phyloP scores from a whole-genome alignment of 1,284 basidiomycete species.

The Psilocybe mexicana region DNA sequence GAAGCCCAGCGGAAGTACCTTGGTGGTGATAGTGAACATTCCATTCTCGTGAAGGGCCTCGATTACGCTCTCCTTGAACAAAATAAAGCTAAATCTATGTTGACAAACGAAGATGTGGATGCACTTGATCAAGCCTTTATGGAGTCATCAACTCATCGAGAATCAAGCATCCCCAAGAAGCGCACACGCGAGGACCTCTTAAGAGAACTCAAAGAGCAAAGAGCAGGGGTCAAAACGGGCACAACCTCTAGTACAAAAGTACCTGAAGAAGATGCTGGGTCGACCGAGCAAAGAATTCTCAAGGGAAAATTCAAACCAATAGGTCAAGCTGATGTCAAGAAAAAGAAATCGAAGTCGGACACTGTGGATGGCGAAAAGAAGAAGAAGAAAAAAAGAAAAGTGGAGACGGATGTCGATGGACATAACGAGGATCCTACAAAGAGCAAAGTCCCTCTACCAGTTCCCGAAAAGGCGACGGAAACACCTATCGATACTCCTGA shows the following conservation, averaged over 20 bases:
- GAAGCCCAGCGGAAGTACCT: constrained; percentile 80
- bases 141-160: constrained; percentile 34
- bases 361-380: constrained; percentile 35
- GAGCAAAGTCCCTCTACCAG: constrained; percentile 19
- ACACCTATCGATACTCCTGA: constrained; percentile 21
- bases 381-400: constrained; percentile 51
- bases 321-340: constrained; percentile 46
- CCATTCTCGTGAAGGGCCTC: constrained; percentile 88
- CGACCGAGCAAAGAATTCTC: constrained; percentile 54
- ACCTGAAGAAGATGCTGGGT: constrained; percentile 31
- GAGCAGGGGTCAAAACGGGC: constrained; percentile 28
- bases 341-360: constrained; percentile 55
- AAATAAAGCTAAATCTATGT: constrained; percentile 66
- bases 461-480: constrained; percentile 16
- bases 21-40: constrained; percentile 86
- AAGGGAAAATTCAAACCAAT: constrained; percentile 77
- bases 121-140: constrained; percentile 75
- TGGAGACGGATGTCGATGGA: constrained; percentile 13
- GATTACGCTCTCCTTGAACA: constrained; percentile 86
- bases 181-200: constrained; percentile 74
- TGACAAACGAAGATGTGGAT: constrained; percentile 63
- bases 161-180: constrained; percentile 48
- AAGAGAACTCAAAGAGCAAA: constrained; percentile 69
- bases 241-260: constrained; percentile 18
- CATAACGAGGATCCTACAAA: not conserved